Evolutionary conservation across 305 asterid species (phyloP), one percentile per base, ranked within the genome.

Genomic region (Solanum hybrid): DNA sequence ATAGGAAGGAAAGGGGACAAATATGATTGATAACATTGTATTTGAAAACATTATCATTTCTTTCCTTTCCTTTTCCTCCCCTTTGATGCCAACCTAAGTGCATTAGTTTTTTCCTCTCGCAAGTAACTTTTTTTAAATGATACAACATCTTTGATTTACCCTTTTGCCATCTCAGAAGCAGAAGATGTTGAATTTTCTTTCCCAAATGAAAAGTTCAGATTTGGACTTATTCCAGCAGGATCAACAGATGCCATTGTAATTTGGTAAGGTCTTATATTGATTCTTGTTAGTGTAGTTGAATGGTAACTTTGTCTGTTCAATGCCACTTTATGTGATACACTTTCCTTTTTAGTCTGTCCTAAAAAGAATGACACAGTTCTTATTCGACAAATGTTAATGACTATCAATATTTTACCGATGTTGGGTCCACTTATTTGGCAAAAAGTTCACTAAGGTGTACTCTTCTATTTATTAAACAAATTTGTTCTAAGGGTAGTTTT

Each of bases 151-250:
- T 85, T 85, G 40, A 82, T 82, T 85, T 56, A 51, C 87, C 87
- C 87, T 85, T 84, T 56, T 85, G 6, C 76, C 76, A 56, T 85
- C 87, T 56, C 87, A 89, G 92, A 96, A 95, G 98, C 90, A 40
- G 94, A 92, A 90, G 96, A 94, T 90, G 90, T 88, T 11, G 96
- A 92, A 85, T 94, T 95, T 90, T 91, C 93, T 79, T 92, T 97
- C 90, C 97, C 98, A 32, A 96, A 92, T 90, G 95, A 94, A 90
- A 89, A 86, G 79, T 97, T 97, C 91, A 93, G 98, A 94, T 92
- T 96, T 91, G 99, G 99, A 91, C 93, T 97, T 89, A 97, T 97
- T 91, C 99, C 99, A 81, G 98, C 99, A 75, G 99, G 99, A 91
- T 97, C 99, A 32, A 97, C 99, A 29, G 99, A 97, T 94, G 98